Evolutionary conservation across 495 filamentous ascomycete genomes (phyloP).

Genomic region (Schizothecium vesticola): DNA sequence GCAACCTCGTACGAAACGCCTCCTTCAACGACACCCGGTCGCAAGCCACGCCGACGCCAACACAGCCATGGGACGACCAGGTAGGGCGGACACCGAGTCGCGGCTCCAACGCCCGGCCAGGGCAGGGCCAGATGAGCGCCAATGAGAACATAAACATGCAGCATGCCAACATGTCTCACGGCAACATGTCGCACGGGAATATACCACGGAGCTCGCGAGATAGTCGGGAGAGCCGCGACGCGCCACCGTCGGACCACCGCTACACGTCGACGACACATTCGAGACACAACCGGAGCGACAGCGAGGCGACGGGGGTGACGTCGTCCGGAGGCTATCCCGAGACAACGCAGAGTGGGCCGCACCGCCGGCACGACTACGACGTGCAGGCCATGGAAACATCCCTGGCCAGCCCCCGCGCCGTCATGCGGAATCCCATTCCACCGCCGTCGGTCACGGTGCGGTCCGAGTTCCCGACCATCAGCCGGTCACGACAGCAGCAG

Average conservation of each 20-base stretch:
- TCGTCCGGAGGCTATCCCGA: slow-evolving; percentile 75
- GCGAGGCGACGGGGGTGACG: slow-evolving; percentile 64
- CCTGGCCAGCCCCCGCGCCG: slow-evolving; percentile 64
- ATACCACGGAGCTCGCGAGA: slow-evolving; percentile 33
- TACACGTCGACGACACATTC: slow-evolving; percentile 48
- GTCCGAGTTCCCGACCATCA: slow-evolving; percentile 95
- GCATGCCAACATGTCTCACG: not conserved
- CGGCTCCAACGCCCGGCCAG: slow-evolving; percentile 39
- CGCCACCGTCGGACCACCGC: slow-evolving; percentile 53
- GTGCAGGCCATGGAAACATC: slow-evolving; percentile 93
- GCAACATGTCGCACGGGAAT: not conserved
- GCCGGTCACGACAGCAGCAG: slow-evolving; percentile 87
- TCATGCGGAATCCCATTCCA: slow-evolving; percentile 85
- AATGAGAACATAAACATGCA: slow-evolving; percentile 11
- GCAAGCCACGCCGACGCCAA: slow-evolving; percentile 43
- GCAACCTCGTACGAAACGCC: slow-evolving; percentile 84
- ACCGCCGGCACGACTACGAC: slow-evolving; percentile 86
- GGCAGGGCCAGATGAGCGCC: slow-evolving; percentile 12
- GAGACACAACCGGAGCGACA: slow-evolving; percentile 68
- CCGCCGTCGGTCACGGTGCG: slow-evolving; percentile 85
- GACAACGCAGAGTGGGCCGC: slow-evolving; percentile 49
- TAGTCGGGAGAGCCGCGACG: slow-evolving; percentile 54
- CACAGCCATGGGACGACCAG: slow-evolving; percentile 48
- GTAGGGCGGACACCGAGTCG: slow-evolving; percentile 44
- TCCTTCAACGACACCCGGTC: slow-evolving; percentile 61